phyloP scores from a whole-genome alignment of 352 stramenopile species.

The Ochromonadaceae sp. region DNA sequence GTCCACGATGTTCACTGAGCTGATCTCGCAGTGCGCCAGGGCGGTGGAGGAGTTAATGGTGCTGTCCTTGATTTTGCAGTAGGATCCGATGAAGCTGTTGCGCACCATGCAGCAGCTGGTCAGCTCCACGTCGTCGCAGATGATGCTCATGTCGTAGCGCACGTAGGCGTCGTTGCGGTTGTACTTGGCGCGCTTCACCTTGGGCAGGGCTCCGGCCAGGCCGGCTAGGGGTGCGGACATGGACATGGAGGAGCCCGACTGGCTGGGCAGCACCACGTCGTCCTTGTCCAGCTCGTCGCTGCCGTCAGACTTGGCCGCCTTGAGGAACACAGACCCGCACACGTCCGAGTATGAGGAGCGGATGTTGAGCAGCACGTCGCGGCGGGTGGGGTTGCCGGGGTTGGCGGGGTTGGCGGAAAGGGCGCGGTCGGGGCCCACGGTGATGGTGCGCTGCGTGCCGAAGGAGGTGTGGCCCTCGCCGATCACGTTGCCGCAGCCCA shows the following conservation, averaged over 20 bases:
- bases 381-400: background rate
- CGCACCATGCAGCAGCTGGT: slow-evolving; percentile 45
- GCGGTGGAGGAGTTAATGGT: background rate
- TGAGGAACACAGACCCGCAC: background rate
- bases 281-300: too few relatives aligned
- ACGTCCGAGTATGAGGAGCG: background rate
- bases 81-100: slow-evolving; percentile 44
- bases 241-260: too few relatives aligned
- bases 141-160: slow-evolving; percentile 37
- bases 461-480: background rate
- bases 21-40: background rate
- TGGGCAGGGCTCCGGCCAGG: background rate
- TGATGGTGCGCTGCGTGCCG: background rate
- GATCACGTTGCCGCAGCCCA: background rate
- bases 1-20: slow-evolving; percentile 21
- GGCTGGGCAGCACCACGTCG: too few relatives aligned
- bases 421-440: background rate
- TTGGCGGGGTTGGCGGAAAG: too few relatives aligned
- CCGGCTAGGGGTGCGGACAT: too few relatives aligned
- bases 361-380: background rate
- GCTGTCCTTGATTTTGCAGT: slow-evolving; percentile 10
- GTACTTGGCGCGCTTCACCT: background rate
- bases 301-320: background rate
- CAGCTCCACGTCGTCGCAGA: slow-evolving; percentile 39
- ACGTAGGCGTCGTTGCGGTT: background rate